Base-by-base conservation (phyloP, 2,329 filamentous ascomycete species). In the Leptographium wingfieldii region DNA sequence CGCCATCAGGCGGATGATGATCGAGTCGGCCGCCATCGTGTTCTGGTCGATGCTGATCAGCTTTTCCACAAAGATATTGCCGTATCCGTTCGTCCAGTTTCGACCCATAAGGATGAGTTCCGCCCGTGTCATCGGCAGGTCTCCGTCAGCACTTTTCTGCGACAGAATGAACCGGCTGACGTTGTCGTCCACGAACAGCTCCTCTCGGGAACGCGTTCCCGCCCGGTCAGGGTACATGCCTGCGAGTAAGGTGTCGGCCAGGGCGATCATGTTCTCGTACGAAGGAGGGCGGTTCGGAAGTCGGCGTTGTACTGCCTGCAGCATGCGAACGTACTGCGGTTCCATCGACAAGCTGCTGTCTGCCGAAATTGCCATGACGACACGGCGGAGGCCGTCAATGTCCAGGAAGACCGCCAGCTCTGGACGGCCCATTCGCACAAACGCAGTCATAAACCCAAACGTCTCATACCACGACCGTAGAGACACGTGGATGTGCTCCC, bases 401-500 rank as follows among this genome's bases (percentile, higher is more conserved):
- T 83, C 79, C 29, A 92, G 74, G 29, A 91, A 74, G 6, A 79
- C 68, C 2, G 75, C 74, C 25, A 80, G 76, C 68, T 90, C 85
- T 5, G 76, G 69, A 3, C 75, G 71, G 1, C 87, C 86, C 59
- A 89, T 71, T 54, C 74, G 76, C 16, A 83, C 82, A 67, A 92
- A 86, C n/a, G 74, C 74, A n/a, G 80, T 68, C 63, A 92, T 75
- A n/a, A 87, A 78, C 14, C 80, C 80, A 68, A 92, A 92, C 61
- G 86, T 86, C 66, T 92, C 88, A 51, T 85, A 81, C 89, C 89
- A 94, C 3, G 87, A 80, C 60, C 84, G 81, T 33, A 83, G 73
- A 54, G 79, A 75, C 3, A 74, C 71, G 62, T 88, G 83, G 60
- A 90, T 83, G n/a, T 72, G 74, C 3, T 78, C 73, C 81, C 83